Percentiles rank a stretch among this genome's conserved stretches.
Evolutionary conservation across 257 asterid genomes (phyloP).

Genomic region (Osmanthus fragrans): DNA sequence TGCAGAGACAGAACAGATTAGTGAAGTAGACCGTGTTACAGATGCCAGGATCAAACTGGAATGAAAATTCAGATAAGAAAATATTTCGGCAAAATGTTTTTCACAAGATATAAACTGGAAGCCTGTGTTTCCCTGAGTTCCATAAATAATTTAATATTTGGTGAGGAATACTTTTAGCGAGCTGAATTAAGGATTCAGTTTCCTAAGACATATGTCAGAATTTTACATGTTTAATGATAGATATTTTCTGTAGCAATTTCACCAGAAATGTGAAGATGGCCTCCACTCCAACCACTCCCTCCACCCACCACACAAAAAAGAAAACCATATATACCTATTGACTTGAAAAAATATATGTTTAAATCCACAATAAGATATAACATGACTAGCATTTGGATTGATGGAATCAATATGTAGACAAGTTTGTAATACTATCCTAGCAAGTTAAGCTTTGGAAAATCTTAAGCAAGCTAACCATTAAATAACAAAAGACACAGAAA

Average conservation of each 20-base stretch:
- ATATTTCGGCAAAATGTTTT: no score
- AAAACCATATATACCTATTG: neutral
- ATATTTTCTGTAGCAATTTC: no score
- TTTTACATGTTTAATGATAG: no score
- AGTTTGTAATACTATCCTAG: neutral
- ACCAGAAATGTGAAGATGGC: no score
- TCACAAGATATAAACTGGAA: no score
- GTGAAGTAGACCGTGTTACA: conserved; percentile 1
- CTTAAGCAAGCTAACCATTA: neutral
- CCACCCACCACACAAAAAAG: no score
- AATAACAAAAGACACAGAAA: no score
- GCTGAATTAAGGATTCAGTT: neutral
- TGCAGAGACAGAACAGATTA: conserved; percentile 24
- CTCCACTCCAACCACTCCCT: no score
- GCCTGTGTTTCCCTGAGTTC: neutral
- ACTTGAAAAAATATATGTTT: neutral
- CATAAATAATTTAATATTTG: neutral
- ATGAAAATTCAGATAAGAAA: neutral
- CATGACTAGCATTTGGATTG: neutral
- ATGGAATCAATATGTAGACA: neutral
- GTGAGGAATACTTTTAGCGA: neutral
- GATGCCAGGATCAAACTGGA: conserved; percentile 20
- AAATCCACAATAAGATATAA: neutral
- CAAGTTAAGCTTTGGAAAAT: neutral
- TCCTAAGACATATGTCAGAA: neutral